Evolutionary conservation across 176 grass and related monocot genomes (phyloP).

Genomic region (Oryza punctata): DNA sequence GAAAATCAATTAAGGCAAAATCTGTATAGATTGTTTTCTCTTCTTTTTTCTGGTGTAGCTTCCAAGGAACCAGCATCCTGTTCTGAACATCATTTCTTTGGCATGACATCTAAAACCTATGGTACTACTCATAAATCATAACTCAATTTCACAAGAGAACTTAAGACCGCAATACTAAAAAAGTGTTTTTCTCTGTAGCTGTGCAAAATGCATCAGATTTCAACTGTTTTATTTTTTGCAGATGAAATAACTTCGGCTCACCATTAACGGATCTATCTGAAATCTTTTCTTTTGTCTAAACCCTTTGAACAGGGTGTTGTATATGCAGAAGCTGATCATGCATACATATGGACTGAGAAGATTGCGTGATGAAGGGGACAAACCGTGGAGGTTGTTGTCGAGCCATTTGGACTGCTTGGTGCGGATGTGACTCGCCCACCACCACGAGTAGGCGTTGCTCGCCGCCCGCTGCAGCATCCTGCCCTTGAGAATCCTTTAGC

Average conservation of each 20-base stretch:
- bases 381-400: conserved; percentile 78
- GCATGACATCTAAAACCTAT: not conserved
- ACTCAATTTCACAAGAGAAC: not conserved
- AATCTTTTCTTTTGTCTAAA: too few species aligned
- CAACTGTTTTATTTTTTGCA: not conserved
- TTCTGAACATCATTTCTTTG: not conserved
- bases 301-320: too few species aligned
- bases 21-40: not conserved
- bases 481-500: not conserved
- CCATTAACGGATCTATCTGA: too few species aligned
- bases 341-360: not conserved
- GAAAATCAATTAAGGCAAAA: not conserved
- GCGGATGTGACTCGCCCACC: conserved; percentile 91
- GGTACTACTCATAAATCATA: not conserved
- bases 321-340: not conserved
- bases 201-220: not conserved
- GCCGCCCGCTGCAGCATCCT: conserved; percentile 80
- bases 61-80: not conserved
- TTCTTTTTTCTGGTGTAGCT: not conserved
- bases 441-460: conserved; percentile 90
- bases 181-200: not conserved
- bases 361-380: not conserved
- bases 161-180: not conserved
- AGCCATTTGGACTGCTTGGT: conserved; percentile 99
- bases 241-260: not conserved